Evolutionary conservation across 371 early-diverging fungal genomes (phyloP), one percentile per base, ranked within the genome.

Genomic region (Mucor indicus): DNA sequence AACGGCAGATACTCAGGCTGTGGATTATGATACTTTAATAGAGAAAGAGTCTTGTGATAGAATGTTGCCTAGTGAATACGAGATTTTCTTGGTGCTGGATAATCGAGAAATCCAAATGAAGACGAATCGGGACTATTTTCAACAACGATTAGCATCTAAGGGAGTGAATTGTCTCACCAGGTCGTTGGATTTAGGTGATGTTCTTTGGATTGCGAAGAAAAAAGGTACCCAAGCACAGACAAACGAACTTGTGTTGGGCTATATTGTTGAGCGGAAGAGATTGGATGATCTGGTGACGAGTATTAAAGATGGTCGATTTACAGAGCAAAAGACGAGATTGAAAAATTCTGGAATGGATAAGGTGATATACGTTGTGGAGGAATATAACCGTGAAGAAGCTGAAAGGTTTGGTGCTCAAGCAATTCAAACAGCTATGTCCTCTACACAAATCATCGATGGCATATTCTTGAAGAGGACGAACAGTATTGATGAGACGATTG

Each of bases 221-320:
- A 75, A 68, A 13, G 55, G 53, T 0, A 29, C 30, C 12, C 30
- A 29, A 29, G 8, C 6, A 29, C 48, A 64, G 4, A 38, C 50
- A 0, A 79, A 81, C 10, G 95, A 95, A 44, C 62, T 92, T 13
- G 86, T 94, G 11, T 64, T 96, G 17, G 93, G 93, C 56, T 83
- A 81, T 45, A 68, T 98, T 12, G 60, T 96, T 2, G 99, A 99
- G 65, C 81, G 99, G 21, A 99, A 99, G 62, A 80, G 91, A 15
- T 74, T 90, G 75, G 92, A 93, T 48, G 99, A 99, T 69, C 67
- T 99, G 38, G 81, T 90, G 1, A 58, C 75, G 0, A 93, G 94
- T 64, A 96, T 99, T 50, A 87, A 89, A 31, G 98, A 98, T 64
- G 96, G 97, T 1, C 80, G 99, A 21, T 97, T 85, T 66, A 77